Conservation (phyloP, 139 green algal genomes). For the Chlamydomonas sphaeroides region DNA sequence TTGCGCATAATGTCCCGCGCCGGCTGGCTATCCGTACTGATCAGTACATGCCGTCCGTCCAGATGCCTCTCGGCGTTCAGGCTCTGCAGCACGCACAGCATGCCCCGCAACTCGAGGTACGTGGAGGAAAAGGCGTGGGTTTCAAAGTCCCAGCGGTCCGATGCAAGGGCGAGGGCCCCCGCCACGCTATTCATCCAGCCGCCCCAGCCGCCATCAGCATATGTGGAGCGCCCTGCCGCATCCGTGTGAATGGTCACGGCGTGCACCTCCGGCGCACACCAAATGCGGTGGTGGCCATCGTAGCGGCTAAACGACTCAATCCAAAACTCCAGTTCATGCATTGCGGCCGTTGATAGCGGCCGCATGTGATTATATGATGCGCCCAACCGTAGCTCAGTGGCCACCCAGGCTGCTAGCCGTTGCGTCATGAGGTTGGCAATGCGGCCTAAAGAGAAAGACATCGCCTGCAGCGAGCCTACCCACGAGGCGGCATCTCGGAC, state of each 20-base stretch:
- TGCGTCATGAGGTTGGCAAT: not conserved
- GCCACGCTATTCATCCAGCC: not conserved
- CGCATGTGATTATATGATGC: not conserved
- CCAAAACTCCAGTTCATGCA: not conserved
- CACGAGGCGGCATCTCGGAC: not conserved
- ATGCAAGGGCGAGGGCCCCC: not conserved
- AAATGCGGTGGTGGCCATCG: not conserved
- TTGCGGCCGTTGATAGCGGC: not conserved
- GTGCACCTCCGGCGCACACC: not conserved
- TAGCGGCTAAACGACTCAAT: not conserved
- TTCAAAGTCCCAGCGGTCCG: not conserved
- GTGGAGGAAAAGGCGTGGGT: not conserved
- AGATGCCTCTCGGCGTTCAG: not conserved
- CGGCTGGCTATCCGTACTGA: constrained; percentile 2
- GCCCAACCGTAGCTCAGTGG: not conserved
- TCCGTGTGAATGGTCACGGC: not conserved
- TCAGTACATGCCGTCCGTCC: not conserved
- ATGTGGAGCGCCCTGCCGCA: not conserved
- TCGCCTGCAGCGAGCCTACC: not conserved
- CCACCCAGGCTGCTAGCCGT: not conserved
- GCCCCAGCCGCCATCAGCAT: not conserved
- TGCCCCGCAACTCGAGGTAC: not conserved
- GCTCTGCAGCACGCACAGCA: not conserved
- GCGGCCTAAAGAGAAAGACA: not conserved
- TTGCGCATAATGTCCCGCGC: not conserved